Conservation (phyloP, 257 asterid species). For the Nemophila menziesii region DNA sequence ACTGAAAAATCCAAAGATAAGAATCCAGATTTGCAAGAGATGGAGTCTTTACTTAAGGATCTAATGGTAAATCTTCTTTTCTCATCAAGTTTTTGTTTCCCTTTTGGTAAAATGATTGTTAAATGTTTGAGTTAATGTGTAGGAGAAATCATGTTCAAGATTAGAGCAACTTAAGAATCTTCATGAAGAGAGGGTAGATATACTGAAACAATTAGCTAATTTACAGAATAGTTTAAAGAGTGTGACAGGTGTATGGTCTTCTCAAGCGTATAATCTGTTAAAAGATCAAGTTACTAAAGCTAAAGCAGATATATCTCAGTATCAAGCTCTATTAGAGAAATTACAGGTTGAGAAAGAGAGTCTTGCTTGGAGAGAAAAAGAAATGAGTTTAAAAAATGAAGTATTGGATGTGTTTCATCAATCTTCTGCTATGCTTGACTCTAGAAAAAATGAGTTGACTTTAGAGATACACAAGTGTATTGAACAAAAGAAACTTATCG, state of each 20-base stretch:
- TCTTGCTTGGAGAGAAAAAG: conserved; percentile 83
- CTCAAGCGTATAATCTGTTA: conserved; percentile 56
- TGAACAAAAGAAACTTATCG: conserved; percentile 42
- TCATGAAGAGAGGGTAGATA: conserved; percentile 71
- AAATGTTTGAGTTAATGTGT: conserved; percentile 9
- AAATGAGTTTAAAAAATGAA: conserved; percentile 63
- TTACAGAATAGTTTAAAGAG: conserved; percentile 76
- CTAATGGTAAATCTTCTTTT: conserved; percentile 40
- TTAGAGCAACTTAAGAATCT: conserved; percentile 60
- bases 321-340: conserved; percentile 73
- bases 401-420: conserved; percentile 60
- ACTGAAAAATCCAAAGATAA: conserved; percentile 55
- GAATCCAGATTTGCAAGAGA: conserved; percentile 63
- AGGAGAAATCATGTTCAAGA: conserved; percentile 63
- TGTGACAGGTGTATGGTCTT: conserved; percentile 53
- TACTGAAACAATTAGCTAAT: conserved; percentile 52
- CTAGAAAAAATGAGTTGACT: conserved; percentile 67
- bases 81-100: not conserved
- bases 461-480: conserved; percentile 47
- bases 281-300: conserved; percentile 74
- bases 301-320: conserved; percentile 52
- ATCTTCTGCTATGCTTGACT: conserved; percentile 55
- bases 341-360: conserved; percentile 88
- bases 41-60: conserved; percentile 67
- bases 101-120: not conserved